Evolutionary conservation across 2,329 filamentous ascomycete species (phyloP).

Genomic region (Akanthomyces muscarius): DNA sequence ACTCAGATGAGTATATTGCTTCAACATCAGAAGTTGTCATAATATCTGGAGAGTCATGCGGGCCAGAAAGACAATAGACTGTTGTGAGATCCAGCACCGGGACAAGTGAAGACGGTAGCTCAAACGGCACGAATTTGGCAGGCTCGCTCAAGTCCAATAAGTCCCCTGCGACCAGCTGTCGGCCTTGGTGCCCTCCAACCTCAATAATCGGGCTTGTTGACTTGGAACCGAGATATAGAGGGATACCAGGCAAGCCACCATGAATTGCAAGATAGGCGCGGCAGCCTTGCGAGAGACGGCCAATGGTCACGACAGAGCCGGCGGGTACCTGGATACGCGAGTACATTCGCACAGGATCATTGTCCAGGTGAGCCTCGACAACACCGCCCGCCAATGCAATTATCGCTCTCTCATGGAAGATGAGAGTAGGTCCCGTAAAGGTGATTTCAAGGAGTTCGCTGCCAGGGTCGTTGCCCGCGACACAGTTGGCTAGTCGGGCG

Average conservation of each 20-base stretch:
- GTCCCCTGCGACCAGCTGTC: conserved; percentile 51
- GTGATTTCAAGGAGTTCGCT: conserved; percentile 58
- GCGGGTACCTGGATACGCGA: conserved; percentile 46
- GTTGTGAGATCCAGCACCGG: conserved; percentile 15
- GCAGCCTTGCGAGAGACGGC: conserved; percentile 50
- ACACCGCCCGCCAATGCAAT: conserved; percentile 55
- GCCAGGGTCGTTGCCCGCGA: conserved; percentile 52
- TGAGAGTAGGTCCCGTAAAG: conserved; percentile 54
- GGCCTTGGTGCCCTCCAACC: conserved; percentile 57
- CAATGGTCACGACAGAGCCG: conserved; percentile 46
- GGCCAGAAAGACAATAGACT: conserved; percentile 30
- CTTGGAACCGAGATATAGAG: conserved; percentile 56
- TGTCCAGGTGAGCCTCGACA: conserved; percentile 49
- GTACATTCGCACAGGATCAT: conserved; percentile 49
- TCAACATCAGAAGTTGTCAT: conserved; percentile 46
- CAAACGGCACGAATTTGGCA: not conserved
- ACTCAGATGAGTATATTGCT: conserved; percentile 53
- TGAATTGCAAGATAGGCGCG: conserved; percentile 56
- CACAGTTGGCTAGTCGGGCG: conserved; percentile 53
- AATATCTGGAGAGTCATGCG: conserved; percentile 30
- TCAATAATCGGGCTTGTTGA: conserved; percentile 54
- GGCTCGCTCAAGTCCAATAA: conserved; percentile 39
- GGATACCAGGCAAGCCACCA: conserved; percentile 38
- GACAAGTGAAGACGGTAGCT: conserved; percentile 13
- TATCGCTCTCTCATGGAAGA: conserved; percentile 50